Base-by-base conservation (phyloP, 2,329 filamentous ascomycete genomes). In the Fusarium subglutinans region DNA sequence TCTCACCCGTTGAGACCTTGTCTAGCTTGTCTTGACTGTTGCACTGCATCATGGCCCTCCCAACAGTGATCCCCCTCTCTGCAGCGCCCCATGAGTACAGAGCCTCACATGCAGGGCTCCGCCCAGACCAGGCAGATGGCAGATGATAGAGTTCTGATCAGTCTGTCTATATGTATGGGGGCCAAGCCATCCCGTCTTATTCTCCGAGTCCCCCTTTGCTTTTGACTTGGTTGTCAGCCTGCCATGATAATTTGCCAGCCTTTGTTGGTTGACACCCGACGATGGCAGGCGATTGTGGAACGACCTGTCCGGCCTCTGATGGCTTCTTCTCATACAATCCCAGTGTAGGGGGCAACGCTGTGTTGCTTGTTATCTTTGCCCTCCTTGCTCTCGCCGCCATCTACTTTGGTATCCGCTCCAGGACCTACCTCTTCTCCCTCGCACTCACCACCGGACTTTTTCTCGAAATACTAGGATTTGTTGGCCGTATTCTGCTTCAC, bases 401-500 rank as follows among this genome's bases (percentile, higher is more conserved):
- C 15, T 81, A 81, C 51, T 70, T 84, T 26, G 86, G 85, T 22
- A 71, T 83, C 45, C 83, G 80, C 37, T 84, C 82, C 59, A 80
- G 74, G 51, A 86, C 84, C 35, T 79, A 80, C 1, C 61, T 83
- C 9, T 87, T 87, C 78, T 80, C 85, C 5, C 78, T 80, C 4
- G 76, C 80, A 6, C 72, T 88, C 59, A 78, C 82, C 6, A 79
- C 80, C 1, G 86, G 86, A 5, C 78, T 87, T 20, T 67, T 83
- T 11, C 69, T 87, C 13, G 85, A 87, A 66, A 78, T 85, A 13
- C 43, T 87, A 48, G 86, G 86, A 20, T 88, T 88, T 68, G 78
- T 83, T 20, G 86, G 85, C 8, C 83, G 85, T 43, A 63, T 88
- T 12, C 75, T 88, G 37, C 81, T 88, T 18, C 80, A 81, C 47